Evolutionary conservation across 1,139 yeast genomes (phyloP), one percentile per base, ranked within the genome.

Genomic region (Candida tunisiensis): DNA sequence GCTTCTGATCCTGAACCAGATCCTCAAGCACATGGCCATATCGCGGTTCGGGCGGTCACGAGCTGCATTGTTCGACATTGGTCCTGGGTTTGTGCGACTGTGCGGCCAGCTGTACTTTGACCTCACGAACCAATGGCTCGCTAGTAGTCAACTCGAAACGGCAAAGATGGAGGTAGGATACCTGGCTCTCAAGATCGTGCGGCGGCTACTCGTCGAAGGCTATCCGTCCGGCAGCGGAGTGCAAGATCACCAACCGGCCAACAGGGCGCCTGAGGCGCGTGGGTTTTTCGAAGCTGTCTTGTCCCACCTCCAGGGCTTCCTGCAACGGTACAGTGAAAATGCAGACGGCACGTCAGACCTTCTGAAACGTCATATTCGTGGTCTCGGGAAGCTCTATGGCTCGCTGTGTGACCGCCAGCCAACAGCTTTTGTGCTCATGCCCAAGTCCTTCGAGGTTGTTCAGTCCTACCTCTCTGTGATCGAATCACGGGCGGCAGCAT

Each of bases 31-130:
- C 3, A 52, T 88, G 17, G 63, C 88, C 1, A 57, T 73, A 31
- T 85, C 85, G 1, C 58, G 88, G 39, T 78, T 85, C 25, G 96
- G 96, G 5, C 65, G 80, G 34, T 69, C 88, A 5, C 65, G 88
- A 38, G 72, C 72, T 10, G 80, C 83, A 2, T 62, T 88, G 65
- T 92, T 77, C 42, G 58, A 67, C 29, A 72, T 75, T 33, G 65
- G 79, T 0, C 78, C 82, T 0, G 51, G 65, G 3, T 49, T 83
- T 2, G 60, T 74, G 5, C 69, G 74, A 0, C 51, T 69, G 2
- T 48, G 82, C 24, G 63, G 72, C 15, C 65, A 68, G 31, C 53
- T 74, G 23, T 83, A 83, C 46, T 39, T 60, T 20, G 49, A 57
- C 19, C 67, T 68, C 32, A 78, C 75, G 40, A 65, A 66, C 25